phyloP scores from a whole-genome alignment of 2,329 filamentous ascomycete species.

The Cercospora sp. region DNA sequence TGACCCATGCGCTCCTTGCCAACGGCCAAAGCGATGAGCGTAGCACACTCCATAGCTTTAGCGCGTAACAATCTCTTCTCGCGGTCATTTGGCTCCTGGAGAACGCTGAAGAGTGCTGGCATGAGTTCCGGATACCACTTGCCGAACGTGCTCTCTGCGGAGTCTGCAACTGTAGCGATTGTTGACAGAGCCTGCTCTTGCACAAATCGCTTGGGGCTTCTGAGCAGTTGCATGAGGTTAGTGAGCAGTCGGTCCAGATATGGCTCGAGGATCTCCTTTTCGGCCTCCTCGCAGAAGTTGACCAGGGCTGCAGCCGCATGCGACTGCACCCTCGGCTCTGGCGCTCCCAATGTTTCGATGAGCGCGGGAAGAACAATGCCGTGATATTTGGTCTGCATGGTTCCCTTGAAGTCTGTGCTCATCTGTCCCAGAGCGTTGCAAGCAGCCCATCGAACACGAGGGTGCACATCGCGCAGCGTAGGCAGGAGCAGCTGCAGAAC shows the following conservation, averaged over 20 bases:
- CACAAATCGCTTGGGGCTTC: slow-evolving; percentile 91
- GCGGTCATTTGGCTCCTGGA: slow-evolving; percentile 87
- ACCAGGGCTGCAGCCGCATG: slow-evolving; percentile 97
- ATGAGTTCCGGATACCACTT: slow-evolving; percentile 96
- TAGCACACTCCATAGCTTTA: slow-evolving; percentile 99
- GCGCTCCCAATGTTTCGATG: slow-evolving; percentile 84
- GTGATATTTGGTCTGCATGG: slow-evolving; percentile 96
- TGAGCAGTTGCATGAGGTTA: slow-evolving; percentile 81
- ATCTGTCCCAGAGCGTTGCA: slow-evolving; percentile 99
- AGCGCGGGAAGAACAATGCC: slow-evolving; percentile 83
- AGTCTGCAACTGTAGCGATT: slow-evolving; percentile 98
- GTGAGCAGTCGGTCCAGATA: slow-evolving; percentile 87
- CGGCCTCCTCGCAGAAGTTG: slow-evolving; percentile 98
- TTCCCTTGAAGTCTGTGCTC: slow-evolving; percentile 98
- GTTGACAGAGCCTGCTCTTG: slow-evolving; percentile 97
- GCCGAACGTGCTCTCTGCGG: slow-evolving; percentile 88
- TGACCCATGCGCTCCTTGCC: slow-evolving; percentile 87
- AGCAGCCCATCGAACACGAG: slow-evolving; percentile 92
- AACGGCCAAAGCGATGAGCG: slow-evolving; percentile 90
- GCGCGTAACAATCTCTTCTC: slow-evolving; percentile 88
- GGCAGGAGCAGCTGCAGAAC: slow-evolving; percentile 94
- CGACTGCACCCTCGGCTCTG: slow-evolving; percentile 91
- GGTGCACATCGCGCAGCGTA: slow-evolving; percentile 82
- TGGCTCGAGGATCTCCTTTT: slow-evolving; percentile 86
- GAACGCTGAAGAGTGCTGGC: slow-evolving; percentile 87